Evolutionary conservation across 768 basidiomycete species (phyloP), one percentile per base, ranked within the genome.

Genomic region (Mycena galericulata): DNA sequence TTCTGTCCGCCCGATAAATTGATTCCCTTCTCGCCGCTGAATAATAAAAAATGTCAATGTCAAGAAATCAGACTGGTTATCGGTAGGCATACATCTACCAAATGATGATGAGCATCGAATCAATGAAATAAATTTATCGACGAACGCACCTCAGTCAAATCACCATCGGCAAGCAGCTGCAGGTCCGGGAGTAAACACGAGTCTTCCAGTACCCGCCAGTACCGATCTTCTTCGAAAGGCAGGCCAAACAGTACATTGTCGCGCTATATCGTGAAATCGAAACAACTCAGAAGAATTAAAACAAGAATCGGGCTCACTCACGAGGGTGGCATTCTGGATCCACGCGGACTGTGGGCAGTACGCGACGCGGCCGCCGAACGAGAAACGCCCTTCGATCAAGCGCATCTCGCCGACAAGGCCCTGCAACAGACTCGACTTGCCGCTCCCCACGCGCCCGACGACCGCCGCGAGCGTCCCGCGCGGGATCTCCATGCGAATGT

Each of bases 391-490:
- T 11, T 77, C 75, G 1, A 81, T 71, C 64, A 81, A 83, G 20
- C 86, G 83, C 91, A 94, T 93, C 78, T 92, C 92, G 6, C 92
- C 91, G 46, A 92, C 85, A n/a, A 93, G 79, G 4, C 89, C 90
- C 72, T 88, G 84, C 12, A 90, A 77, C 34, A 90, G 73, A 74
- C 85, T 87, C 27, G 87, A 88, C 83, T 92, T 89, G 64, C 91
- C 91, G 56, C 86, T 87, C 24, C 92, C 92, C 11, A 93, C 90
- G 22, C 87, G 84, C 1, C 92, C 92, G 3, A 92, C 89, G 46
- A 94, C 81, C 2, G 88, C 92, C 0, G 87, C 84, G 38, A 92
- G 79, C 30, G 79, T 77, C 4, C 91, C 90, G 26, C 88, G 82
- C 15, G 86, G 84, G 36, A 94, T 79, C 6, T 75, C 63, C 77